Evolutionary conservation across 2,329 filamentous ascomycete species (phyloP).

Genomic region (Niveomyces coronatus): DNA sequence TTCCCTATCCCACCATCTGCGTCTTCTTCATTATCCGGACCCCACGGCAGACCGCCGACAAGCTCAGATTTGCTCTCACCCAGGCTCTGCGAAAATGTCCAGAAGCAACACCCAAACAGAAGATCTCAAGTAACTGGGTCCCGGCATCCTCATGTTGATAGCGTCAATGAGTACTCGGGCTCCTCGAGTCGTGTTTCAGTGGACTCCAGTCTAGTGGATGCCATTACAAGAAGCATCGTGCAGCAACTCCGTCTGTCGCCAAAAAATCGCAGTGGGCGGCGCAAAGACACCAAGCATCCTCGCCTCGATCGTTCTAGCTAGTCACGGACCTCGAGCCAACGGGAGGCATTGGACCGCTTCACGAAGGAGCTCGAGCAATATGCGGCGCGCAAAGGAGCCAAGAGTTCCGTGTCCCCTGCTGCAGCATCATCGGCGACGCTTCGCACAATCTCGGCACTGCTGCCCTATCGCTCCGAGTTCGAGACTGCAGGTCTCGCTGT

Average conservation of each 20-base stretch:
- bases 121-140: neutral
- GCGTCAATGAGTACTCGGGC: conserved; percentile 7
- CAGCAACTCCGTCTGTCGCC: conserved; percentile 35
- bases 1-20: conserved; percentile 15
- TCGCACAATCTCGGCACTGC: conserved; percentile 40
- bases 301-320: conserved; percentile 5
- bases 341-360: conserved; percentile 28
- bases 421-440: conserved; percentile 31
- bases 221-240: conserved; percentile 33
- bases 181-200: conserved; percentile 21
- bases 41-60: neutral
- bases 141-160: neutral
- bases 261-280: conserved; percentile 12
- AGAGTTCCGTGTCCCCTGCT: neutral
- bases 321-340: conserved; percentile 34
- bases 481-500: conserved; percentile 44
- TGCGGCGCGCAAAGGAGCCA: conserved; percentile 14
- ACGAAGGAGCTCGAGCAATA: conserved; percentile 21
- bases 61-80: conserved; percentile 4
- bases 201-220: conserved; percentile 32
- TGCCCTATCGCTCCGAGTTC: conserved; percentile 45
- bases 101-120: neutral
- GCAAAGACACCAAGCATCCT: neutral
- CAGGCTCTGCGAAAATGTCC: neutral
- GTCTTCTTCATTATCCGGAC: conserved; percentile 1